These are phyloP conservation scores for Artemisia argyi DNA, from an alignment of 129 eudicot genomes.

Conservation along the genomic window DNA sequence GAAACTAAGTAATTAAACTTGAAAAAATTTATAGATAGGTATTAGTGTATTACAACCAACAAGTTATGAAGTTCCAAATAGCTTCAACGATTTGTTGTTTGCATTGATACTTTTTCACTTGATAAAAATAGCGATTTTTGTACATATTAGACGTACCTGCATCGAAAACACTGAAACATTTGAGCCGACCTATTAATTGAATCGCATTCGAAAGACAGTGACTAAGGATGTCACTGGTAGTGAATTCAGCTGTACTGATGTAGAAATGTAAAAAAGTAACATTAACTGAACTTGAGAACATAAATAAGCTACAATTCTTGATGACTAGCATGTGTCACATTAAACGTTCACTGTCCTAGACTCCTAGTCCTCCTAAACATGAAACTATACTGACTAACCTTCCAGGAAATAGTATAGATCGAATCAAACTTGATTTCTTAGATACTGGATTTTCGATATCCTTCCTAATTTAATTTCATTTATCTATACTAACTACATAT, in stretches of 20 bases:
- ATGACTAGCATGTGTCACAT: conserved; percentile 37
- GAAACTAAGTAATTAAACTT: no score
- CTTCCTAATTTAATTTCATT: neutral
- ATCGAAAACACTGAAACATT: conserved; percentile 8
- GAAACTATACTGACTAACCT: conserved; percentile 14
- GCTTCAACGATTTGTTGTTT: neutral
- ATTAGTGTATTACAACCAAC: no score
- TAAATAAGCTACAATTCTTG: conserved; percentile 17
- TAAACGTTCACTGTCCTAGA: conserved; percentile 24
- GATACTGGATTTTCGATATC: conserved; percentile 1
- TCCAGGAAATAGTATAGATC: conserved; percentile 15
- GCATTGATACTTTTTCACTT: neutral
- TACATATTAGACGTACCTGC: neutral
- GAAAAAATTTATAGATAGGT: no score
- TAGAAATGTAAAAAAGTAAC: conserved; percentile 21
- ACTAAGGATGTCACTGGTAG: conserved; percentile 9
- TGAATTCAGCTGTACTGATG: conserved; percentile 17
- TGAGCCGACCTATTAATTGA: conserved; percentile 2
- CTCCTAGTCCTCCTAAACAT: conserved; percentile 24
- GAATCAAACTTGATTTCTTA: neutral
- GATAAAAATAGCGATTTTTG: neutral
- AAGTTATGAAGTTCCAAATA: no score
- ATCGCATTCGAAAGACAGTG: conserved; percentile 25
- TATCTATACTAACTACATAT: no score
- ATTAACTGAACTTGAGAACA: conserved; percentile 27